Conservation (phyloP, 805 yeast genomes). For the Ogataea pini region DNA sequence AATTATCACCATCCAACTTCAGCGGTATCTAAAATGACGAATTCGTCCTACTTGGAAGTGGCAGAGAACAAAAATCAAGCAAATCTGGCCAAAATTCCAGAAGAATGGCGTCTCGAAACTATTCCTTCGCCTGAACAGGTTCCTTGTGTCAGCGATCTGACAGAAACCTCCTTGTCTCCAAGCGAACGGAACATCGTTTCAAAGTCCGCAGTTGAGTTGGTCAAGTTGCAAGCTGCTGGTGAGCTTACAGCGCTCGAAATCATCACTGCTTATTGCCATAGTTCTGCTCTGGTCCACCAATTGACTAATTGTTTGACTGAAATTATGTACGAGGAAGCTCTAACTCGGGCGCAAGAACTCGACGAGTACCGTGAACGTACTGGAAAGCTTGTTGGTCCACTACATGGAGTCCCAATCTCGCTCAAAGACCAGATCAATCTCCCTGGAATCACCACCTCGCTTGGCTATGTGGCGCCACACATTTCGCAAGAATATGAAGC, state of each 20-base stretch:
- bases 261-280: slow-evolving; percentile 41
- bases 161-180: slow-evolving; percentile 23
- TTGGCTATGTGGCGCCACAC: slow-evolving; percentile 38
- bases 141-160: slow-evolving; percentile 23
- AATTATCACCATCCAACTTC: no score
- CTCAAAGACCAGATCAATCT: slow-evolving; percentile 45
- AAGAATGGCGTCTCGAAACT: slow-evolving; percentile 27
- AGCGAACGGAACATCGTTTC: slow-evolving; percentile 24
- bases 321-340: slow-evolving; percentile 43
- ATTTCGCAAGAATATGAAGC: slow-evolving; percentile 31
- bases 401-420: slow-evolving; percentile 47
- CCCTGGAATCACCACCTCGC: slow-evolving; percentile 40
- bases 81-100: slow-evolving; percentile 28
- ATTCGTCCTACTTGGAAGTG: slow-evolving; percentile 20
- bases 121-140: slow-evolving; percentile 31
- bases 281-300: slow-evolving; percentile 44
- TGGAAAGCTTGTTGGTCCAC: slow-evolving; percentile 42
- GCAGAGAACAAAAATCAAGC: slow-evolving; percentile 22
- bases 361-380: slow-evolving; percentile 36
- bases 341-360: slow-evolving; percentile 39
- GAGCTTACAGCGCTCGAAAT: slow-evolving; percentile 37
- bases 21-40: not conserved
- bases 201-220: slow-evolving; percentile 25
- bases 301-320: slow-evolving; percentile 43
- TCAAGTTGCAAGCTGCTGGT: slow-evolving; percentile 32